Base-by-base conservation (phyloP, 2,329 filamentous ascomycete species). In the Simplicillium aogashimaense region DNA sequence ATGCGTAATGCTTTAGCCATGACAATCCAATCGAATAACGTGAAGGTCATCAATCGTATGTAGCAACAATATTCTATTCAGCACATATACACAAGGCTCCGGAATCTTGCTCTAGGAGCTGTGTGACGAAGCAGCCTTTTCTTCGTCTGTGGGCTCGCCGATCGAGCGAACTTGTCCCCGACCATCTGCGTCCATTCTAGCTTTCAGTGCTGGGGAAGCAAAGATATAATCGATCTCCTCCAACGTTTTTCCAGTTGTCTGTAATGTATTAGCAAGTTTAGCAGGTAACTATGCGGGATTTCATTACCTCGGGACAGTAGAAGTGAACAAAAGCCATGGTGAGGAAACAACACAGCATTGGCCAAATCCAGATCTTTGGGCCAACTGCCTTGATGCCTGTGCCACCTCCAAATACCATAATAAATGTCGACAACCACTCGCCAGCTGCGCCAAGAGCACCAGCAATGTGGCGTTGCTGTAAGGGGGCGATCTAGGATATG, bases 321-420 rank as follows among this genome's bases (percentile, higher is more conserved):
- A 38, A 38, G 28, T 38, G 17, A 15, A 38, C 36, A 32, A 38
- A 38, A 2, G 36, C 28, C 36, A 38, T 38, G 6, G 36, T 38
- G n/a, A 38, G 25, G 11, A 38, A 38, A 12, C 36, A 38, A 28
- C 13, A 38, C 7, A 37, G 12, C 36, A 37, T 29, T 18, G 36
- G 36, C 20, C 18, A 37, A 9, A 37, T 37, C 36, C 36, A 37
- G 12, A 37, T 37, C 18, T 37, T 37, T n/a, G 17, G 17, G 36
- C 36, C 36, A 28, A 37, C 36, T 4, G 20, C 18, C 7, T 20
- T 11, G 16, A 37, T 37, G 7, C 36, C 36, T 5, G 36, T 37
- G 8, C 36, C 36, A 20, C 36, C 36, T n/a, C 36, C 36, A 30
- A 37, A 37, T 7, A 37, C 36, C 36, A 37, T 37, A 20, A 37